A percentile compares a stretch with the other conserved stretches of the same genome.
phyloP scores from a whole-genome alignment of 202 grass and related monocot species.

The Zoysia matrella region DNA sequence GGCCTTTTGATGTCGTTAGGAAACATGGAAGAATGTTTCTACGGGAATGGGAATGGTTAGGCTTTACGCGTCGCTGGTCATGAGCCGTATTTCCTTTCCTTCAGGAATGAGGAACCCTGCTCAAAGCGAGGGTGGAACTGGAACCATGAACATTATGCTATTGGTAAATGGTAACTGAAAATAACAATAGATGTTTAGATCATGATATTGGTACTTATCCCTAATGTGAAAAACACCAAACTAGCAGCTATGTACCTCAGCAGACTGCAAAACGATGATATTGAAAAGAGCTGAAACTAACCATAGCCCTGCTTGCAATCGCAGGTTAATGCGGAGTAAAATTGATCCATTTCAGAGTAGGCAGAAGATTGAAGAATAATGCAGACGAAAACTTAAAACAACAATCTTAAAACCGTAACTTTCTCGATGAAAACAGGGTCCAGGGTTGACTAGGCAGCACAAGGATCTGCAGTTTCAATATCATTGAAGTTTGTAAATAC shows the following conservation, averaged over 20 bases:
- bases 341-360: not conserved
- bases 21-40: not conserved
- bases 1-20: not conserved
- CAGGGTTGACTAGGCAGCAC: not conserved
- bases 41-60: constrained; percentile 12
- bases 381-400: not conserved
- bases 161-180: not conserved
- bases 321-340: not conserved
- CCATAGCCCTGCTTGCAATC: not conserved
- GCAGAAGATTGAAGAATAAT: not conserved
- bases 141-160: not conserved
- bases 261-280: not conserved
- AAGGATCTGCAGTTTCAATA: constrained; percentile 1
- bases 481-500: too few relatives aligned
- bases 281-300: too few relatives aligned
- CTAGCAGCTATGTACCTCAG: not conserved
- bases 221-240: not conserved
- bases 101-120: not conserved
- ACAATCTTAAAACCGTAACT: not conserved
- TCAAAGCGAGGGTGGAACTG: not conserved
- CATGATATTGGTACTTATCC: not conserved
- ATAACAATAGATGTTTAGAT: not conserved
- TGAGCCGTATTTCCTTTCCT: not conserved
- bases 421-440: not conserved
- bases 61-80: not conserved